Evolutionary conservation across 2,329 filamentous ascomycete species (phyloP), one percentile per base, ranked within the genome.

Genomic region (Akanthomyces muscarius): DNA sequence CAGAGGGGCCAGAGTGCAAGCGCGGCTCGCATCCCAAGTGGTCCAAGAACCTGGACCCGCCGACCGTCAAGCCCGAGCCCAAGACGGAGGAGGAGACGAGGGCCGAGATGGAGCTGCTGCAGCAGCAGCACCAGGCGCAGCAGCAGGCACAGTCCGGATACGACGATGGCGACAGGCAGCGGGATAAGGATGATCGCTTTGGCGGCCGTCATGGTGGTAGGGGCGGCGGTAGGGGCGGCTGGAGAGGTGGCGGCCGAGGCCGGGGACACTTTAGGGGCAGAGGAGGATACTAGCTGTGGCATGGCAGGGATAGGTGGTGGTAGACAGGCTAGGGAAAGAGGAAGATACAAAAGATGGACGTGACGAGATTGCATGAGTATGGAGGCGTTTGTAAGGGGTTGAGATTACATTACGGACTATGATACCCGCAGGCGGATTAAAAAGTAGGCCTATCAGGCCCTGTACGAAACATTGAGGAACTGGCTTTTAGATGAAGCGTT

Each of bases 1-100:
- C 95, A 0, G 90, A 96, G 62, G 94, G 75, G 1, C 83, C 81
- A 65, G 80, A 80, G 8, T 99, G 95, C 77, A 87, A 86, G 71
- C 85, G 89, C 66, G 91, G 91, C 23, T 89, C 91, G 6, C 95
- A 99, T 75, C 88, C 94, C 3, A 84, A 87, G 64, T 98, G 91
- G 88, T 86, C 87, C 28, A 85, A 86, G 70, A 87, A 93, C 66
- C 78, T 92, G 45, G 89, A 91, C 73, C 89, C 89, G 79, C 91
- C 89, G 8, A 85, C 85, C 36, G 87, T 89, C 66, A 90, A 89
- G 79, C 80, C 83, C 18, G 83, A 86, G 59, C 85, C 86, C 69
- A 62, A 62, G 59, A 85, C 86, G 68, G 84, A 78, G 74, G 84
- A 80, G 25, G 75, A 75, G 23, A 45, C 65, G 5, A 69, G 66